phyloP scores from a whole-genome alignment of 2,329 filamentous ascomycete genomes.

The Penicillium expansum region DNA sequence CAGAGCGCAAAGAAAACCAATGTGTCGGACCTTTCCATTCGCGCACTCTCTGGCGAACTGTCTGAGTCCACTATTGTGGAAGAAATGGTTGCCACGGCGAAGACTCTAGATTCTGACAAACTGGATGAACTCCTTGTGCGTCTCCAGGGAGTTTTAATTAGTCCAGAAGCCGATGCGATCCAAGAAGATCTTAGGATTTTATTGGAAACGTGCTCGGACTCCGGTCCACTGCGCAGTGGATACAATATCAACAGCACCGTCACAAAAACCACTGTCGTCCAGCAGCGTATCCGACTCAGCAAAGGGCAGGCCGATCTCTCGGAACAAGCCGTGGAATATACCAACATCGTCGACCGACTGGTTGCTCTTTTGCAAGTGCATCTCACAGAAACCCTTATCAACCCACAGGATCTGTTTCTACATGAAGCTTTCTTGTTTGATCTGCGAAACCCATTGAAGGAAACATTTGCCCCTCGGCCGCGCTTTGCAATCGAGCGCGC shows the following conservation, averaged over 20 bases:
- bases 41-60: slow-evolving; percentile 53
- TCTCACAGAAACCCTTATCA: slow-evolving; percentile 47
- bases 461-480: slow-evolving; percentile 58
- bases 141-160: slow-evolving; percentile 35
- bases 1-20: slow-evolving; percentile 31
- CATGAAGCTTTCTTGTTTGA: slow-evolving; percentile 60
- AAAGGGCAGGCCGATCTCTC: slow-evolving; percentile 56
- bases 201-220: slow-evolving; percentile 45
- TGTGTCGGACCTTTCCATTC: slow-evolving; percentile 39
- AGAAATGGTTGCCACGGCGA: slow-evolving; percentile 53
- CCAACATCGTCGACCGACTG: slow-evolving; percentile 51
- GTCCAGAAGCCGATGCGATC: slow-evolving; percentile 42
- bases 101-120: slow-evolving; percentile 53
- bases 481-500: slow-evolving; percentile 60
- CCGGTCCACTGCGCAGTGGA: slow-evolving; percentile 64
- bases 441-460: slow-evolving; percentile 55
- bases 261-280: slow-evolving; percentile 57
- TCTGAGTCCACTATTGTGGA: slow-evolving; percentile 50
- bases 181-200: slow-evolving; percentile 51
- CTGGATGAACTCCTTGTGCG: slow-evolving; percentile 42
- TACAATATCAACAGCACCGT: slow-evolving; percentile 65
- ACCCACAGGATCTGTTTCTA: slow-evolving; percentile 52
- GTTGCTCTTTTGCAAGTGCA: slow-evolving; percentile 46
- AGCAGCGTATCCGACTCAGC: slow-evolving; percentile 58
- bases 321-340: slow-evolving; percentile 55